Evolutionary conservation across 306 rosid species (phyloP).

Genomic region (Vigna nakashimae): DNA sequence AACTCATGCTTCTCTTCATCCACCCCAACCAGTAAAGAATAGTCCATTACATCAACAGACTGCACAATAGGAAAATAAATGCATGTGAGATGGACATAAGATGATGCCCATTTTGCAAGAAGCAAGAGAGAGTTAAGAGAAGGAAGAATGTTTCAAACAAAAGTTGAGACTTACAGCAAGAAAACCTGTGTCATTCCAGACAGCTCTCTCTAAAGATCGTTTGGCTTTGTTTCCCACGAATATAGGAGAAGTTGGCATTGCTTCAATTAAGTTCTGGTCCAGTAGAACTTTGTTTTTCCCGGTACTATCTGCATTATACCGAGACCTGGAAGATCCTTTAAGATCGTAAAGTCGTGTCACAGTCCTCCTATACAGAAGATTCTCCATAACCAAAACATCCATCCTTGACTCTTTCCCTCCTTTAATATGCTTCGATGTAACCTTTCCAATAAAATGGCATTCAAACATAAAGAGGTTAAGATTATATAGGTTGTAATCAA

Average conservation of each 20-base stretch:
- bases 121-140: slow-evolving; percentile 6
- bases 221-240: slow-evolving; percentile 95
- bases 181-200: slow-evolving; percentile 96
- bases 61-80: slow-evolving; percentile 48
- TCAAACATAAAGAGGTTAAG: slow-evolving; percentile 28
- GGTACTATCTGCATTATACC: slow-evolving; percentile 81
- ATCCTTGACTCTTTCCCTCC: slow-evolving; percentile 86
- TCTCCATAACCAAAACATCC: slow-evolving; percentile 98
- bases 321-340: slow-evolving; percentile 90
- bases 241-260: slow-evolving; percentile 99
- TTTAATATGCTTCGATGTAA: slow-evolving; percentile 78
- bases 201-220: slow-evolving; percentile 88
- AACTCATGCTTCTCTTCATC: slow-evolving; percentile 92
- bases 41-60: slow-evolving; percentile 97
- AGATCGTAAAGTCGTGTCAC: slow-evolving; percentile 90
- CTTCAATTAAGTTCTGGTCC: slow-evolving; percentile 95
- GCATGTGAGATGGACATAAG: slow-evolving; percentile 25
- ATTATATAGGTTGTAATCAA: slow-evolving; percentile 6
- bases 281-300: slow-evolving; percentile 90
- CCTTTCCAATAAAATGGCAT: slow-evolving; percentile 64
- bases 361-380: slow-evolving; percentile 81
- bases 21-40: slow-evolving; percentile 91
- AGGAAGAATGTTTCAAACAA: slow-evolving; percentile 8
- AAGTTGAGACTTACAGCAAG: slow-evolving; percentile 79
- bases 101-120: slow-evolving; percentile 19